phyloP scores from a whole-genome alignment of 2,329 filamentous ascomycete species.

The Aspergillus quadricinctus region DNA sequence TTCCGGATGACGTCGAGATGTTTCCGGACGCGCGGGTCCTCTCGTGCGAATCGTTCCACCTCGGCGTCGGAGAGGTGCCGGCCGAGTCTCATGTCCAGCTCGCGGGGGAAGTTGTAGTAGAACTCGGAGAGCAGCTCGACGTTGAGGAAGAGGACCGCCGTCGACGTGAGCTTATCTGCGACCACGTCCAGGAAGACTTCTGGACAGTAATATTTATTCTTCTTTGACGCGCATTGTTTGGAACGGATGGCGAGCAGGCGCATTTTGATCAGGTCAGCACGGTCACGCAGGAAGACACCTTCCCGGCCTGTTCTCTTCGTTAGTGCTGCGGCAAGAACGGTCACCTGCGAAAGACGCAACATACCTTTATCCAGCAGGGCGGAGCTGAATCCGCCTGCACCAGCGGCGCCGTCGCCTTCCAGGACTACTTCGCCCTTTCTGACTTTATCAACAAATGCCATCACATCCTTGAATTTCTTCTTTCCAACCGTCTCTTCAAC shows the following conservation, averaged over 20 bases:
- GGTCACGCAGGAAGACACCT: slow-evolving; percentile 88
- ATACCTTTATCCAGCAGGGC: slow-evolving; percentile 77
- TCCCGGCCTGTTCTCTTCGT: slow-evolving; percentile 64
- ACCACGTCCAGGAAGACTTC: slow-evolving; percentile 98
- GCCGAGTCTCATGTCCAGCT: slow-evolving; percentile 81
- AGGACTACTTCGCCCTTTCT: slow-evolving; percentile 78
- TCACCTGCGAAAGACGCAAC: slow-evolving; percentile 17
- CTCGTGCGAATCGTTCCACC: slow-evolving; percentile 83
- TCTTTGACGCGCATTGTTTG: slow-evolving; percentile 75
- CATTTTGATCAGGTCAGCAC: slow-evolving; percentile 85
- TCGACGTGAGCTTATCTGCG: slow-evolving; percentile 88
- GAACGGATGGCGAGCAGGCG: slow-evolving; percentile 82
- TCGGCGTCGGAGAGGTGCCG: slow-evolving; percentile 73
- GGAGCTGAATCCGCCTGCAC: slow-evolving; percentile 89
- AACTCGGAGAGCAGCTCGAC: slow-evolving; percentile 96
- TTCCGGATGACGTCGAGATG: slow-evolving; percentile 89
- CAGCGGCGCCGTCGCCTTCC: slow-evolving; percentile 76
- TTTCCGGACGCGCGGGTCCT: slow-evolving; percentile 82
- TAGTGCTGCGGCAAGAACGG: not conserved
- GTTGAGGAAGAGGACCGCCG: slow-evolving; percentile 93
- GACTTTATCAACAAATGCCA: slow-evolving; percentile 85
- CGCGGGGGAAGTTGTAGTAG: slow-evolving; percentile 94
- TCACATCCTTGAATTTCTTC: slow-evolving; percentile 83
- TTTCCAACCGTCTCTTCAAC: slow-evolving; percentile 75
- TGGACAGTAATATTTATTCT: slow-evolving; percentile 95